Percentiles rank a stretch among this genome's conserved stretches.
Conservation (phyloP, 305 asterid genomes). For the Salvia sclarea region DNA sequence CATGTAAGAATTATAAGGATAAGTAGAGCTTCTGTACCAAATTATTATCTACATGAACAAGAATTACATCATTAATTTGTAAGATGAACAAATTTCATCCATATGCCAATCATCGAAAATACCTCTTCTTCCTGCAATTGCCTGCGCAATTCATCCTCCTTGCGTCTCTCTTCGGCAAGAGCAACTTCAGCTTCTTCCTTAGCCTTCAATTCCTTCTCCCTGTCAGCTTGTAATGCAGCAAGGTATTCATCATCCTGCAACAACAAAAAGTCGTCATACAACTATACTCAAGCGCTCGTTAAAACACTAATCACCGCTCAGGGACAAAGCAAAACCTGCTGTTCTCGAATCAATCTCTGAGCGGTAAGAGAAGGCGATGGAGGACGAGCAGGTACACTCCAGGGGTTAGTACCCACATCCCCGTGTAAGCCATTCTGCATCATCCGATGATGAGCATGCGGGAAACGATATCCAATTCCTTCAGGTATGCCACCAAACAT, state of each 20-base stretch:
- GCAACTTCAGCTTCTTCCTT: conserved; percentile 96
- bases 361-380: conserved; percentile 98
- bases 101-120: conserved; percentile 21
- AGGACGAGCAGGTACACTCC: conserved; percentile 65
- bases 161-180: conserved; percentile 70
- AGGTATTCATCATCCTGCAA: conserved; percentile 92
- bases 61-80: background rate
- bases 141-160: conserved; percentile 70
- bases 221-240: conserved; percentile 95
- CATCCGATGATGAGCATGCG: conserved; percentile 60
- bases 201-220: conserved; percentile 94
- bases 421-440: conserved; percentile 63
- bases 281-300: conserved; percentile 20
- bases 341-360: conserved; percentile 88
- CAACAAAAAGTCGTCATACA: conserved; percentile 13
- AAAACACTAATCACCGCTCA: conserved; percentile 13
- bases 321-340: conserved; percentile 65
- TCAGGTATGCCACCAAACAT: conserved; percentile 97
- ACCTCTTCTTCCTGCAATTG: conserved; percentile 81
- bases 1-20: conserved; percentile 12
- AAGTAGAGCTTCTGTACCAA: background rate
- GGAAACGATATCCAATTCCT: conserved; percentile 61
- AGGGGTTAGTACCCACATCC: conserved; percentile 47
- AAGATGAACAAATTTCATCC: background rate
- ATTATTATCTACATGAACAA: background rate